Conservation (phyloP, 257 asterid species). For the Linderniella brevidens region DNA sequence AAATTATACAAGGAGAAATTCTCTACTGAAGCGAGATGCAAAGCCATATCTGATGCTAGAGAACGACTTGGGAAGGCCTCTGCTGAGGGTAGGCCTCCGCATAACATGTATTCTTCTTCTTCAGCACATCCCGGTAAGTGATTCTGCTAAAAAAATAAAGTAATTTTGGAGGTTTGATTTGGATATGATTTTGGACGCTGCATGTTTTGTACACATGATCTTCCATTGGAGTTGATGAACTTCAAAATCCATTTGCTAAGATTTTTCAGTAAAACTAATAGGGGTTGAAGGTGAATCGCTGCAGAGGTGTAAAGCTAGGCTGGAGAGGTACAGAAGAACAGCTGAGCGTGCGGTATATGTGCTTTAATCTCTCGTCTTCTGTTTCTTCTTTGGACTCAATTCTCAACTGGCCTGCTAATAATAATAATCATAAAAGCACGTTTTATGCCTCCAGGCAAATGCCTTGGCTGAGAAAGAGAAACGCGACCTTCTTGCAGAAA, state of each 20-base stretch:
- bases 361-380: slow-evolving; percentile 12
- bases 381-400: neutral
- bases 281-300: slow-evolving; percentile 81
- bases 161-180: slow-evolving; percentile 3
- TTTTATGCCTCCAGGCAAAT: slow-evolving; percentile 50
- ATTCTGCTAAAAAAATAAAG: neutral
- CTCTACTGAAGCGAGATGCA: slow-evolving; percentile 49
- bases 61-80: slow-evolving; percentile 60
- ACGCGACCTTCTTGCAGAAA: slow-evolving; percentile 83
- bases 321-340: slow-evolving; percentile 84
- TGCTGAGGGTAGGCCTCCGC: slow-evolving; percentile 47
- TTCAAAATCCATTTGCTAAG: neutral
- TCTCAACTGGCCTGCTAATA: slow-evolving; percentile 3
- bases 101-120: slow-evolving; percentile 29
- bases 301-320: slow-evolving; percentile 82
- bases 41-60: slow-evolving; percentile 46
- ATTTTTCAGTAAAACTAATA: slow-evolving; percentile 15
- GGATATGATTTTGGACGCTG: slow-evolving; percentile 5
- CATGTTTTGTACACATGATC: too few species aligned
- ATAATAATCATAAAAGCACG: slow-evolving; percentile 4
- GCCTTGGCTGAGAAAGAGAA: slow-evolving; percentile 91
- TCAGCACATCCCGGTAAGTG: slow-evolving; percentile 45
- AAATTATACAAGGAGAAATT: slow-evolving; percentile 53
- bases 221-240: too few species aligned
- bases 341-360: slow-evolving; percentile 84